phyloP scores from a whole-genome alignment of 2,329 filamentous ascomycete species.

The Cordyceps cicadae region DNA sequence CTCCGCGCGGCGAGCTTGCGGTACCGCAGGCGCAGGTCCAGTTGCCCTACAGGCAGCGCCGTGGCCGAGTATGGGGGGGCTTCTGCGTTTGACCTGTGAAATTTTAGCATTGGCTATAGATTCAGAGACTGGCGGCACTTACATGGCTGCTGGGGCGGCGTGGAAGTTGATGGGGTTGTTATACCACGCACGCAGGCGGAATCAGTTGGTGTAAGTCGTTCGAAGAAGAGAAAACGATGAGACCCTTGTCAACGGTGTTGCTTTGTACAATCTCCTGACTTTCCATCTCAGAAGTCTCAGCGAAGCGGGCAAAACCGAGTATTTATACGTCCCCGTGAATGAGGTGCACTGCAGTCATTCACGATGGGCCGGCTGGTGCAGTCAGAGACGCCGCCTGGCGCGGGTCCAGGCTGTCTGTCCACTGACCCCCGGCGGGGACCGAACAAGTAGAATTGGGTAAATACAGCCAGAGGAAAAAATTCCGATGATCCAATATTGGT shows the following conservation, averaged over 20 bases:
- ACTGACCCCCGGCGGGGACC: neutral
- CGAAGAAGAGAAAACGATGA: too few relatives aligned
- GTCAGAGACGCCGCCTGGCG: neutral
- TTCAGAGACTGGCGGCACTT: neutral
- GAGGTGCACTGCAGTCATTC: constrained; percentile 1
- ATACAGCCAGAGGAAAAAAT: neutral
- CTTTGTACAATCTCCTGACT: neutral
- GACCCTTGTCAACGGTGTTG: too few relatives aligned
- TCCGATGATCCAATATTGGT: neutral
- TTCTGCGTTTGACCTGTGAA: neutral
- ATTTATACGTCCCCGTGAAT: neutral
- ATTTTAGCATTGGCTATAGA: neutral
- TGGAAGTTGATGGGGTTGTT: neutral
- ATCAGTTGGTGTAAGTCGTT: neutral
- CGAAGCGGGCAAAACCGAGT: neutral
- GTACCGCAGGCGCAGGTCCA: constrained; percentile 21
- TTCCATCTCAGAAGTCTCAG: neutral
- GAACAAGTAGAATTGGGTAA: neutral
- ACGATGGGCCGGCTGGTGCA: neutral
- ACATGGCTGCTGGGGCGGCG: neutral
- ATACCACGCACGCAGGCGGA: neutral
- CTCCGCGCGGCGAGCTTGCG: constrained; percentile 21
- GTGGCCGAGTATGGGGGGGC: constrained; percentile 2
- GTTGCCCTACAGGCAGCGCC: neutral
- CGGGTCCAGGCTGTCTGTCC: neutral